Base-by-base conservation (phyloP, 257 asterid genomes). In the Solanum tarapatanum region DNA sequence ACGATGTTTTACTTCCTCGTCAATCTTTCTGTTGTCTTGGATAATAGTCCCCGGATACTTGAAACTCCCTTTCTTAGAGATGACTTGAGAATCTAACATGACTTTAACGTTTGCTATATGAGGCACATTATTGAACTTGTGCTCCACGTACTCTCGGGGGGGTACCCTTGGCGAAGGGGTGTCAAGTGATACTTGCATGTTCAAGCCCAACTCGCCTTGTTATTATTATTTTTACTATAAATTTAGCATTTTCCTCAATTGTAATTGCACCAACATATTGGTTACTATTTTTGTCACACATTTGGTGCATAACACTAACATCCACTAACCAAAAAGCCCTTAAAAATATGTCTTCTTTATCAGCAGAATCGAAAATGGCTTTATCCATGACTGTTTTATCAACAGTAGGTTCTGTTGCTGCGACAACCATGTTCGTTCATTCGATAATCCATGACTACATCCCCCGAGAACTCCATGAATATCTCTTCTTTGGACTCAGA, bases 351-450 rank as follows among this genome's bases (percentile, higher is more conserved):
- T 83, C 90, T 2, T 88, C 90, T 45, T 77, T 87, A 24, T 21
- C 86, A 8, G 62, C 86, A 36, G 45, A 75, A 75, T 75, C 55
- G 4, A 75, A 10, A 75, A 75, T 75, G 55, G 82, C 55, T 16
- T 23, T 75, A 10, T 32, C 55, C 32, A 75, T 11, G 21, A 75
- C 32, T 84, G 36, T 36, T 90, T 13, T 87, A 90, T 30, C 86
- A 36, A 32, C 86, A 90, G 86, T 69, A 89, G 24, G 60, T 77
- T 11, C n/a, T 87, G 8, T 36, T 36, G 87, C 89, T 39, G 89
- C 87, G 19, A 86, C 87, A 16, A 62, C 87, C 16, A 36, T 87
- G 84, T 88, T 90, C 4, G 41, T 88, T 6, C 84, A 88, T 36
- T 84, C 90, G 0, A 41, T 88, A 41, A 1, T 87, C 24, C 48